phyloP scores from a whole-genome alignment of 2,329 filamentous ascomycete genomes.

The Penicillium sp. region DNA sequence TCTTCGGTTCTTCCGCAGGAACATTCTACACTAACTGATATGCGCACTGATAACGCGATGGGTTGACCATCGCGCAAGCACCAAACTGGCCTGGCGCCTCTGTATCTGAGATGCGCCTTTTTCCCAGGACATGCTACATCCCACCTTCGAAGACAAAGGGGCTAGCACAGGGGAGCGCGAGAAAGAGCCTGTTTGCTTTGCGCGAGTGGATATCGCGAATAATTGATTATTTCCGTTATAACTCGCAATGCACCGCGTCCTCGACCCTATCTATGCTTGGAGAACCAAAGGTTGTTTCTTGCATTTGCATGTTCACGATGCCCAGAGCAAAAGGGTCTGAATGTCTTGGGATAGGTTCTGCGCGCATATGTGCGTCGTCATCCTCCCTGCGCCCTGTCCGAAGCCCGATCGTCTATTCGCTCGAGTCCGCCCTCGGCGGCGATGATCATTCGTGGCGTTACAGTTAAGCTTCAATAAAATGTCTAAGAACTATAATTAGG shows the following conservation, averaged over 20 bases:
- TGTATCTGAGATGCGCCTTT: too few relatives aligned
- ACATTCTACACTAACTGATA: not conserved
- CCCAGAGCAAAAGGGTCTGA: not conserved
- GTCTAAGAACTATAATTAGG: not conserved
- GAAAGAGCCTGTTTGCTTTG: not conserved
- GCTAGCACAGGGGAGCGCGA: not conserved
- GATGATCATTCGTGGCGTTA: constrained; percentile 3
- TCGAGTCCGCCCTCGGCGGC: not conserved
- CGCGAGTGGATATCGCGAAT: not conserved
- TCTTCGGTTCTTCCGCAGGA: not conserved
- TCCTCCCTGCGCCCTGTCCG: not conserved
- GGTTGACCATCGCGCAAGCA: not conserved
- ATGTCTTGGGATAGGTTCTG: not conserved
- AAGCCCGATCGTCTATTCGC: not conserved
- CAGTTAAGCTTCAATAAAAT: not conserved
- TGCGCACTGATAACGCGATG: not conserved
- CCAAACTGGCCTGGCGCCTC: too few relatives aligned
- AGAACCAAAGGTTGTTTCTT: not conserved
- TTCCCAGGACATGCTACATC: not conserved
- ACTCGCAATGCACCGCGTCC: not conserved
- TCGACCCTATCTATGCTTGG: not conserved
- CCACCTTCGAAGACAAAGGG: not conserved
- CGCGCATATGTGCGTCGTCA: constrained; percentile 3
- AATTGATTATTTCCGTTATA: not conserved
- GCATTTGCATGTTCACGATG: not conserved